These are phyloP conservation scores for Sordariomycetes sp. DNA, from an alignment of 2,329 filamentous ascomycete species.

Conservation along the genomic window DNA sequence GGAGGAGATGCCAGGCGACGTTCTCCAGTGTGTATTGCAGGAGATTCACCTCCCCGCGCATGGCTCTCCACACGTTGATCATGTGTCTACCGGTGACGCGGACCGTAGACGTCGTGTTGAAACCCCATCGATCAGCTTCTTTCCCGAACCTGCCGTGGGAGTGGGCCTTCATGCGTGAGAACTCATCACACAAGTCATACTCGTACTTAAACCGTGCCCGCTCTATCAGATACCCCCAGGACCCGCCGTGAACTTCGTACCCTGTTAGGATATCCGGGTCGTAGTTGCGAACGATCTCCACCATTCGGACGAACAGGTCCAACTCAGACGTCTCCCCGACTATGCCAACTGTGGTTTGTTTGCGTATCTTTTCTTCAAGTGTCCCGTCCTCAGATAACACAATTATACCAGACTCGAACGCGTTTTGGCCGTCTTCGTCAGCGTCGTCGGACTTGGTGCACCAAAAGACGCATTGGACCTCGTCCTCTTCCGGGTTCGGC, in stretches of 20 bases:
- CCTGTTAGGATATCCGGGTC: slow-evolving; percentile 93
- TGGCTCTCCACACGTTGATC: slow-evolving; percentile 95
- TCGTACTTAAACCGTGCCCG: slow-evolving; percentile 78
- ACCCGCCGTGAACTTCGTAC: slow-evolving; percentile 86
- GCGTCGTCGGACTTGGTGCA: slow-evolving; percentile 68
- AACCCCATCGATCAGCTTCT: slow-evolving; percentile 83
- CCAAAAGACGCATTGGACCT: slow-evolving; percentile 86
- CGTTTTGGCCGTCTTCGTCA: slow-evolving; percentile 26
- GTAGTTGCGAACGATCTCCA: slow-evolving; percentile 70
- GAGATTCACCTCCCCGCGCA: slow-evolving; percentile 85
- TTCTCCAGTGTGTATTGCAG: slow-evolving; percentile 96
- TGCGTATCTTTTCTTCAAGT: slow-evolving; percentile 50
- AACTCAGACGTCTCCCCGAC: slow-evolving; percentile 70
- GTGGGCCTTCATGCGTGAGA: slow-evolving; percentile 78
- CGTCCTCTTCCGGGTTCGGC: slow-evolving; percentile 84
- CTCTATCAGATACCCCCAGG: slow-evolving; percentile 94
- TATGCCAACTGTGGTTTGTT: slow-evolving; percentile 52
- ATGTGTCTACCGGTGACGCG: slow-evolving; percentile 88
- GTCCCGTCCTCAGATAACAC: slow-evolving; percentile 54
- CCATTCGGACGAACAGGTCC: slow-evolving; percentile 73
- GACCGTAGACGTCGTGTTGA: slow-evolving; percentile 86
- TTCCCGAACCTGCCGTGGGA: slow-evolving; percentile 78
- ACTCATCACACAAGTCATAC: slow-evolving; percentile 80
- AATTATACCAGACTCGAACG: slow-evolving; percentile 55
- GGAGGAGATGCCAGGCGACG: slow-evolving; percentile 82